Conservation (phyloP, 805 yeast species). For the Wickerhamomyces chaumierensis region DNA sequence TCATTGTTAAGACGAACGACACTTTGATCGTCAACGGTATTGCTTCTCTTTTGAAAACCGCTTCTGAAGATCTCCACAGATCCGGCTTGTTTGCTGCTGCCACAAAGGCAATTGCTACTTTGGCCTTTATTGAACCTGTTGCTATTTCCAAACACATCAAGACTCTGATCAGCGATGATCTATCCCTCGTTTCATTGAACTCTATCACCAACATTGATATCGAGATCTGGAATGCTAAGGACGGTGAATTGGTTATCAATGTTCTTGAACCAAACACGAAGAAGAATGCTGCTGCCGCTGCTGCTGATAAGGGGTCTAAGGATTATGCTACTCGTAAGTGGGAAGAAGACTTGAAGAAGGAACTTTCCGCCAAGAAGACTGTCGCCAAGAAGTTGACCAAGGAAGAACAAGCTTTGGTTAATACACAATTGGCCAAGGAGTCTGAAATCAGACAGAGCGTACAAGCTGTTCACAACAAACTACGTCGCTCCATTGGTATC, state of each 20-base stretch:
- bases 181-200: constrained; percentile 17
- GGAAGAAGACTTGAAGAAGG: constrained; percentile 78
- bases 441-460: constrained; percentile 39
- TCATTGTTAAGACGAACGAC: constrained; percentile 28
- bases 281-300: constrained; percentile 20
- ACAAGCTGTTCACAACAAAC: constrained; percentile 21
- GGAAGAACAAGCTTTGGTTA: constrained; percentile 61
- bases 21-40: constrained; percentile 12
- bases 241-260: constrained; percentile 60
- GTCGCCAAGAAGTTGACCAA: constrained; percentile 48
- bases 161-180: constrained; percentile 29
- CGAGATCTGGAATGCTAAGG: constrained; percentile 56
- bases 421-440: constrained; percentile 57
- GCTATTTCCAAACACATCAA: constrained; percentile 40
- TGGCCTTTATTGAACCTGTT: constrained; percentile 51
- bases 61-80: constrained; percentile 12
- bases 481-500: constrained; percentile 41
- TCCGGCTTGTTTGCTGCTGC: constrained; percentile 40
- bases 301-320: constrained; percentile 60
- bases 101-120: constrained; percentile 32
- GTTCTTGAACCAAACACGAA: constrained; percentile 36
- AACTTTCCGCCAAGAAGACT: constrained; percentile 49
- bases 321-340: constrained; percentile 81
- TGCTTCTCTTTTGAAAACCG: constrained; percentile 10
- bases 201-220: constrained; percentile 37